Conservation (phyloP, 176 grass and related monocot species). For the Areca catechu region DNA sequence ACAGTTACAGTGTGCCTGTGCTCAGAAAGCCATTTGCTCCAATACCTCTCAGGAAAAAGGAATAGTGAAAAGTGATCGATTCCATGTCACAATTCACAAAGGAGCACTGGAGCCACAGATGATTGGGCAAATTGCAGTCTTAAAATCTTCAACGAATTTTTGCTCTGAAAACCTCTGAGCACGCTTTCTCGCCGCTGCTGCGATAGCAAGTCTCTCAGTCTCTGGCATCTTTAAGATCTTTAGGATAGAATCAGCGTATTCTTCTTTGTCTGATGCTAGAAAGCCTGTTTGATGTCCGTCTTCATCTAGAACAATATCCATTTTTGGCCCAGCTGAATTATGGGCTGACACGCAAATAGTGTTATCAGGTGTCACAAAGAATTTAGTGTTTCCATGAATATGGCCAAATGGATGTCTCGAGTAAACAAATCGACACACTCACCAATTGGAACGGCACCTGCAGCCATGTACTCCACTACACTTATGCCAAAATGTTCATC, state of each 20-base stretch:
- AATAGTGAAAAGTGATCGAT: neutral
- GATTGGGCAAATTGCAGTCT: conserved; percentile 28
- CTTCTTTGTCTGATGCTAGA: conserved; percentile 57
- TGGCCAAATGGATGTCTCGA: too few relatives aligned
- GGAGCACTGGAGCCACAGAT: neutral
- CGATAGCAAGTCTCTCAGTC: conserved; percentile 53
- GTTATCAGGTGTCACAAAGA: too few relatives aligned
- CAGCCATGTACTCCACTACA: conserved; percentile 96
- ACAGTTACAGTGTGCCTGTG: too few relatives aligned
- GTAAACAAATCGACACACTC: conserved; percentile 1
- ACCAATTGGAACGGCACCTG: conserved; percentile 93
- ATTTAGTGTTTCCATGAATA: too few relatives aligned
- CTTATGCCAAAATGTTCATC: conserved; percentile 97
- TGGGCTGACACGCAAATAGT: conserved; percentile 30
- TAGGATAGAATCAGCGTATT: conserved; percentile 59
- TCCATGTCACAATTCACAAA: too few relatives aligned
- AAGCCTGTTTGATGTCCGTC: conserved; percentile 56
- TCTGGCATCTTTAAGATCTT: conserved; percentile 60
- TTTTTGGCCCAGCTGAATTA: conserved; percentile 86
- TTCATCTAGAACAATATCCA: conserved; percentile 90
- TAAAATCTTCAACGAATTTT: conserved; percentile 67
- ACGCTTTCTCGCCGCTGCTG: conserved; percentile 52
- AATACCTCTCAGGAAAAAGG: neutral
- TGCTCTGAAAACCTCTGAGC: conserved; percentile 76
- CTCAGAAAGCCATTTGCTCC: too few relatives aligned